Evolutionary conservation across 139 green algal genomes (phyloP).

Genomic region (Spirogloea muscicola): DNA sequence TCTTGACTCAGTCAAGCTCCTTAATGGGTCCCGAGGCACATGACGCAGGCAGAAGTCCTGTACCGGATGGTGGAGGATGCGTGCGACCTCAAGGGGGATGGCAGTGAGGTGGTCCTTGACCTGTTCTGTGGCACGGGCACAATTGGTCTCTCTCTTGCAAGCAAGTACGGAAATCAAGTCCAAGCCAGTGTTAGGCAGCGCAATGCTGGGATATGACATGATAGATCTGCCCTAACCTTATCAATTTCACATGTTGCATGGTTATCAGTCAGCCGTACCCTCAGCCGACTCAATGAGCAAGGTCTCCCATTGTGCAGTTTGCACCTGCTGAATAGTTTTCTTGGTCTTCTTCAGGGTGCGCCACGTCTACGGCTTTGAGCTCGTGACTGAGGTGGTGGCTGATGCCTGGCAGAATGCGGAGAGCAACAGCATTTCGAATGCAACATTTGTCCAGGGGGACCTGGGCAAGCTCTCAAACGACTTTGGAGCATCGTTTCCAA

Average conservation of each 20-base stretch:
- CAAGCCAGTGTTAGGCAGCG: constrained; percentile 6
- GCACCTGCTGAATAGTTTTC: background rate
- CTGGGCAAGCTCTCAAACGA: constrained; percentile 39
- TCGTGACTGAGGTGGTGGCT: constrained; percentile 43
- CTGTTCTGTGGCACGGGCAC: constrained; percentile 84
- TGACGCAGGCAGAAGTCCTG: constrained; percentile 58
- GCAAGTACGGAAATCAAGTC: background rate
- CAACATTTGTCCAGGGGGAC: constrained; percentile 61
- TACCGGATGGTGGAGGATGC: constrained; percentile 60
- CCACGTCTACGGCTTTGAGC: constrained; percentile 51
- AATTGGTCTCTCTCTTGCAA: constrained; percentile 74
- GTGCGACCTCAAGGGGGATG: constrained; percentile 43
- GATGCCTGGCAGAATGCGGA: constrained; percentile 64
- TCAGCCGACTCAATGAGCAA: background rate
- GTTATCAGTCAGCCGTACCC: too few relatives aligned
- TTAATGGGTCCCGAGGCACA: background rate
- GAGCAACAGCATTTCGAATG: constrained; percentile 72
- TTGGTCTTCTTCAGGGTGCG: constrained; percentile 7
- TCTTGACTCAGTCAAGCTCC: background rate
- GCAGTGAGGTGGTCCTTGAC: constrained; percentile 67
- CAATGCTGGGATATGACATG: background rate
- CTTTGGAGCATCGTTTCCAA: constrained; percentile 10
- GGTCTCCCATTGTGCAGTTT: background rate
- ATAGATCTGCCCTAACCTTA: too few relatives aligned
- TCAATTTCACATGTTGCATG: too few relatives aligned